Evolutionary conservation across 352 stramenopile genomes (phyloP).

Genomic region (Globisporangium echinulatum): DNA sequence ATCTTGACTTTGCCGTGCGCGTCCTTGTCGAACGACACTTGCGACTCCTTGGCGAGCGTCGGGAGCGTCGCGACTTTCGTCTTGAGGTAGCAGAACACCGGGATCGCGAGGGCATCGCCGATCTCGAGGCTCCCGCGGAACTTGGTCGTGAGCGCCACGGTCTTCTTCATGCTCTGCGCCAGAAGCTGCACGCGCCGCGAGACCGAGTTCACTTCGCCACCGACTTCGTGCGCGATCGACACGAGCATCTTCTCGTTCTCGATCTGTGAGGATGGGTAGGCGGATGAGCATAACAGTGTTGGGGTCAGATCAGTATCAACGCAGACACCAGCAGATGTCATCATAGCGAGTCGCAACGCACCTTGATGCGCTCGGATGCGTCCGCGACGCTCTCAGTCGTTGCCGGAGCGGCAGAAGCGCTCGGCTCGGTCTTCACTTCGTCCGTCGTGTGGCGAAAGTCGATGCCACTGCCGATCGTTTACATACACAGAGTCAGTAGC

Average conservation of each 20-base stretch:
- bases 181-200: slow-evolving; percentile 70
- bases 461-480: slow-evolving; percentile 31
- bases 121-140: slow-evolving; percentile 74
- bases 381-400: background rate
- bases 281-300: background rate
- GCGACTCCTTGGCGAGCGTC: slow-evolving; percentile 68
- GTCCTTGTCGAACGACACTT: slow-evolving; percentile 54
- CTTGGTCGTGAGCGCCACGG: slow-evolving; percentile 62
- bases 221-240: slow-evolving; percentile 64
- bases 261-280: slow-evolving; percentile 9
- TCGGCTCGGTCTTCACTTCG: slow-evolving; percentile 15
- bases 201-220: slow-evolving; percentile 58
- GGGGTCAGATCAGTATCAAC: no score
- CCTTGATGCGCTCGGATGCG: slow-evolving; percentile 21
- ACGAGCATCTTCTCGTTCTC: slow-evolving; percentile 87
- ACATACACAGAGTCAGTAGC: no score
- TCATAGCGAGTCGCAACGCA: background rate
- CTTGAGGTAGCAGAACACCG: slow-evolving; percentile 75
- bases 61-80: slow-evolving; percentile 66
- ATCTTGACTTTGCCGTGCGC: slow-evolving; percentile 57
- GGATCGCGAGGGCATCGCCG: slow-evolving; percentile 52
- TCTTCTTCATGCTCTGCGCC: slow-evolving; percentile 73
- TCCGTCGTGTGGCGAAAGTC: slow-evolving; percentile 57
- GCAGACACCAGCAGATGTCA: no score
- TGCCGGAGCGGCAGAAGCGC: background rate